phyloP scores from a whole-genome alignment of 306 rosid species.

The Castanopsis chinensis region DNA sequence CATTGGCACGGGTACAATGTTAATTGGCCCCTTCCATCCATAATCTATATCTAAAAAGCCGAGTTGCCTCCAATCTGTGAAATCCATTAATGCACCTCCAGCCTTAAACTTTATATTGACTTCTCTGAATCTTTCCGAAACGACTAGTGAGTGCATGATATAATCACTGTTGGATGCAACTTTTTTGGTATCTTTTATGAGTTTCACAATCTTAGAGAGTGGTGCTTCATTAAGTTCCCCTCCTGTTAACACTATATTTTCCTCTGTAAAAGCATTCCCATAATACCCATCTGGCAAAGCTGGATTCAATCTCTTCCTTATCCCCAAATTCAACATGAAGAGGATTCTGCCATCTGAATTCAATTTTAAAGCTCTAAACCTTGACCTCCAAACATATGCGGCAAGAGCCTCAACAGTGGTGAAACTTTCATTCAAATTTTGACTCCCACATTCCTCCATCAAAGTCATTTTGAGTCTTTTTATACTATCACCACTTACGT shows the following conservation, averaged over 20 bases:
- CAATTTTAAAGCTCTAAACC: conserved; percentile 40
- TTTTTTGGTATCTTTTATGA: conserved; percentile 43
- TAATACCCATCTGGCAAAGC: conserved; percentile 56
- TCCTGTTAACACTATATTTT: conserved; percentile 30
- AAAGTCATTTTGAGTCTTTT: conserved; percentile 39
- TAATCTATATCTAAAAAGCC: conserved; percentile 42
- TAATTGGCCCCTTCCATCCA: conserved; percentile 46
- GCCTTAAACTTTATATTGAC: conserved; percentile 21
- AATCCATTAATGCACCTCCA: conserved; percentile 31
- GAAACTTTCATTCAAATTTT: conserved; percentile 16
- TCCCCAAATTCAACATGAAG: conserved; percentile 36
- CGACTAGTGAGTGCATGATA: conserved; percentile 23
- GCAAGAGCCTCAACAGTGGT: conserved; percentile 52
- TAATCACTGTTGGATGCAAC: conserved; percentile 21
- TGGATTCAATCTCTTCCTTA: conserved; percentile 40
- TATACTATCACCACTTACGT: conserved; percentile 27
- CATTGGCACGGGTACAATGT: conserved; percentile 43
- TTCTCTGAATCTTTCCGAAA: conserved; percentile 29
- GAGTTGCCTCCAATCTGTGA: conserved; percentile 61
- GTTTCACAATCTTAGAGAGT: conserved; percentile 39
- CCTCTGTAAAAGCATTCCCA: conserved; percentile 48
- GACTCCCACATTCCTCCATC: conserved; percentile 12
- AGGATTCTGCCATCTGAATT: conserved; percentile 35
- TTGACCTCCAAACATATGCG: conserved; percentile 56
- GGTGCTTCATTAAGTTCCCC: conserved; percentile 46